Evolutionary conservation across 2,329 filamentous ascomycete species (phyloP).

Genomic region (Diplodia sapinea): DNA sequence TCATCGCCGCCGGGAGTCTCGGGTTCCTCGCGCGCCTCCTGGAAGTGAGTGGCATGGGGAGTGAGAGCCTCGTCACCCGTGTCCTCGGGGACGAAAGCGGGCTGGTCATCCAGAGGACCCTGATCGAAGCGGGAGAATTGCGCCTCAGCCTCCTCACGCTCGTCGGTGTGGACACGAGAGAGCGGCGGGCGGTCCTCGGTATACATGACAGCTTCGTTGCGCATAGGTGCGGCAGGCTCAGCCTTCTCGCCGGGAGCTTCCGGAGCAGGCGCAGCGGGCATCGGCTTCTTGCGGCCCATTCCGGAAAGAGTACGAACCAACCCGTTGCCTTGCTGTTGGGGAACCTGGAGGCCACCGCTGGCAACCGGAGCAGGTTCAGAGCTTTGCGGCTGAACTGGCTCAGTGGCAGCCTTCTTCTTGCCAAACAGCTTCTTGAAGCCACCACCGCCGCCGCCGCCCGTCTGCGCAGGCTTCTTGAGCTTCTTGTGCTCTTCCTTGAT

Average conservation of each 20-base stretch:
- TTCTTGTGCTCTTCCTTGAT: constrained; percentile 43
- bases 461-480: constrained; percentile 43
- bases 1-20: constrained; percentile 34
- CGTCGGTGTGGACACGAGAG: constrained; percentile 53
- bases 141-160: constrained; percentile 64
- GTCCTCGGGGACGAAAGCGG: constrained; percentile 73
- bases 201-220: constrained; percentile 27
- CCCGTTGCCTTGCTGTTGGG: constrained; percentile 16
- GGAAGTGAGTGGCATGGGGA: constrained; percentile 33
- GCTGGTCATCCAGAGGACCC: constrained; percentile 84
- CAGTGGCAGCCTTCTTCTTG: constrained; percentile 42
- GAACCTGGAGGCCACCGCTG: constrained; percentile 34
- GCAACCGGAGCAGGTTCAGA: constrained; percentile 18
- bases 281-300: constrained; percentile 15
- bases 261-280: constrained; percentile 5
- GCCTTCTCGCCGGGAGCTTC: neutral
- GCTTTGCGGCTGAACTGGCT: neutral
- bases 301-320: constrained; percentile 22
- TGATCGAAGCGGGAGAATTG: constrained; percentile 80
- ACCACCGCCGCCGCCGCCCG: constrained; percentile 38
- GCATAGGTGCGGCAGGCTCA: constrained; percentile 16
- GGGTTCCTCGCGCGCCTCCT: constrained; percentile 33
- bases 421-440: constrained; percentile 51
- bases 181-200: constrained; percentile 27
- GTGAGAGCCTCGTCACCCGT: constrained; percentile 41